Evolutionary conservation across 2,329 filamentous ascomycete genomes (phyloP), one percentile per base, ranked within the genome.

Genomic region (Curvularia eragrostidis): DNA sequence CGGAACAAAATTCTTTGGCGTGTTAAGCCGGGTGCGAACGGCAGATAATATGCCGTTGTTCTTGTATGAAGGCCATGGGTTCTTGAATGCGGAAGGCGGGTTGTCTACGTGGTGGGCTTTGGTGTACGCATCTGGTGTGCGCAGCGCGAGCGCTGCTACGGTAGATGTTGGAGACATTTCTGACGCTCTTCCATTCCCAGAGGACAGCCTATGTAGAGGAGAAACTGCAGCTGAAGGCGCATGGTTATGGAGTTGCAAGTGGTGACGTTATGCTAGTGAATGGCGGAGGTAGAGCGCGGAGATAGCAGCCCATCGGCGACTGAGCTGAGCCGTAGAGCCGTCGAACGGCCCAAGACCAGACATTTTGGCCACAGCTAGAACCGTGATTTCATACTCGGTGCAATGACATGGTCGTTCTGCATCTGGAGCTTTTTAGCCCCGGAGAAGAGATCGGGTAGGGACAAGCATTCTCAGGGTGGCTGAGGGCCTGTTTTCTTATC

Each of bases 61-160:
- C 9, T 62, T 61, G 52, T 76, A 75, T 2, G 81, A 83, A 19
- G 80, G 78, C 82, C 82, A 84, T 13, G 82, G 81, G 59, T 84
- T 84, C 26, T 68, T 73, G 72, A 83, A 84, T 18, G 71, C 72
- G 1, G 77, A 78, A 6, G 80, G 80, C 4, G 80, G 80, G 23
- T 53, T 73, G 32, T 76, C 78, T 23, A 79, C 63, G 65, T 82
- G 80, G 60, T 83, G 81, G 18, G 71, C 61, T 15, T 70, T 62
- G n/a, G 67, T 66, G 54, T 64, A 64, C 34, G 58, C 63, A 5
- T 62, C 49, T 6, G 73, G 72, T 24, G 50, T 64, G 48, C 58
- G 63, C 18, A 63, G 47, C 5, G 65, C 61, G 30, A 74, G 59
- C 7, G 56, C 41, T 10, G 41, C 39, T 48, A 61, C 21, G 43